Evolutionary conservation across 2,329 filamentous ascomycete genomes (phyloP).

Genomic region (Cladosporium austrohemisphaericum): DNA sequence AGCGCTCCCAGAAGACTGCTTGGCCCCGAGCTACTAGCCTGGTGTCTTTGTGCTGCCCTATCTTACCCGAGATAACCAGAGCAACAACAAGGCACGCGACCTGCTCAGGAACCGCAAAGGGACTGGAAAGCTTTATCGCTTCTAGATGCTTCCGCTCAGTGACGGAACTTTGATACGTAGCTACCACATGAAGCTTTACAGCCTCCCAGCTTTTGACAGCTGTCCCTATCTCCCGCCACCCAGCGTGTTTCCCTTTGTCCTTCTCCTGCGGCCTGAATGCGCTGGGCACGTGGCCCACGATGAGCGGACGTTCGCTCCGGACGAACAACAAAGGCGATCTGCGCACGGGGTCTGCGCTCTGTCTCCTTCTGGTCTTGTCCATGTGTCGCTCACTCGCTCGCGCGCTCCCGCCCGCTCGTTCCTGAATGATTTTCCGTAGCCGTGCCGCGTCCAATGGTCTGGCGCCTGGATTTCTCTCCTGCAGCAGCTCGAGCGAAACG

Average conservation of each 20-base stretch:
- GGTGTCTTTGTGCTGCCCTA: background rate
- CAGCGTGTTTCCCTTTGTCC: conserved; percentile 1
- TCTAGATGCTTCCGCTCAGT: conserved; percentile 6
- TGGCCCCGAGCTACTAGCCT: conserved; percentile 1
- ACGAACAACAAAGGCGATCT: conserved; percentile 3
- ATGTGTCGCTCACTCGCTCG: background rate
- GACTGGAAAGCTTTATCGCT: background rate
- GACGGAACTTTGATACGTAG: background rate
- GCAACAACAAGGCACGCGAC: conserved; percentile 5
- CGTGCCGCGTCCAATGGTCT: background rate
- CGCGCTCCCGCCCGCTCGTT: conserved; percentile 8
- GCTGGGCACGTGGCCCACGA: background rate
- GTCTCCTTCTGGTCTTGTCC: background rate
- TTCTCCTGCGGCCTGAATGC: no score
- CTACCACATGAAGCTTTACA: background rate
- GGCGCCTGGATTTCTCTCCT: conserved; percentile 1
- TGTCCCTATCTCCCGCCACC: conserved; percentile 2
- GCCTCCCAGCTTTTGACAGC: conserved; percentile 1
- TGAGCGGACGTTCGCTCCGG: background rate
- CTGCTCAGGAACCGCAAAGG: background rate
- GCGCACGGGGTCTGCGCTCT: conserved; percentile 4
- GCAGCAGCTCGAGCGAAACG: conserved; percentile 3
- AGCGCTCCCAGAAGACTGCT: conserved; percentile 7
- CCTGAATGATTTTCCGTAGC: background rate
- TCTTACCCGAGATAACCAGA: conserved; percentile 5